Conservation (phyloP, 257 asterid genomes). For the Cynanchum wilfordii region DNA sequence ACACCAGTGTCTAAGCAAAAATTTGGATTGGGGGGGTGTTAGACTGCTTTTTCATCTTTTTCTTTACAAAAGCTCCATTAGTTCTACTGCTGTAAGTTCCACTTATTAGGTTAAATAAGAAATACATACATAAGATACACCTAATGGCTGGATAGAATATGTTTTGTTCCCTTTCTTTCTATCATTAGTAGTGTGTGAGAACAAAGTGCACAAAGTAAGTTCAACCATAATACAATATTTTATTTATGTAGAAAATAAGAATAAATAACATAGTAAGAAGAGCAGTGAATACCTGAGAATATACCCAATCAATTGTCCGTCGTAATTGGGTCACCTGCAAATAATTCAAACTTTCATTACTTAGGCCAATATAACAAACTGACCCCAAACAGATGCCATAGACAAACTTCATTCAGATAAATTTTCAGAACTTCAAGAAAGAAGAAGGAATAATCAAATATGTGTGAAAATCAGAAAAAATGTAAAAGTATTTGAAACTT, state of each 20-base stretch:
- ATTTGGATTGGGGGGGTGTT: too few species aligned
- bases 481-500: not conserved
- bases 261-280: not conserved
- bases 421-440: not conserved
- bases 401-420: not conserved
- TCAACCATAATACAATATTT: not conserved
- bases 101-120: not conserved
- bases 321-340: conserved; percentile 65
- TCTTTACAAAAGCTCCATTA: not conserved
- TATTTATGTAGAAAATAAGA: not conserved
- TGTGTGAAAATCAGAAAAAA: not conserved
- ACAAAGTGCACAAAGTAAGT: not conserved
- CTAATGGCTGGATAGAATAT: not conserved
- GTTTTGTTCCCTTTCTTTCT: not conserved
- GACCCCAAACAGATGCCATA: conserved; percentile 4
- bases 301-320: conserved; percentile 59
- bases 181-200: not conserved
- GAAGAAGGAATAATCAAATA: not conserved
- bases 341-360: not conserved
- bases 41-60: not conserved
- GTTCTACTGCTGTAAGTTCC: not conserved
- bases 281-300: conserved; percentile 47
- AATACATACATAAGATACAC: not conserved
- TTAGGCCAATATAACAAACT: not conserved
- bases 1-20: not conserved